Conservation (phyloP, 805 yeast genomes). For the Cyberlindnera xishuangbannaensis region DNA sequence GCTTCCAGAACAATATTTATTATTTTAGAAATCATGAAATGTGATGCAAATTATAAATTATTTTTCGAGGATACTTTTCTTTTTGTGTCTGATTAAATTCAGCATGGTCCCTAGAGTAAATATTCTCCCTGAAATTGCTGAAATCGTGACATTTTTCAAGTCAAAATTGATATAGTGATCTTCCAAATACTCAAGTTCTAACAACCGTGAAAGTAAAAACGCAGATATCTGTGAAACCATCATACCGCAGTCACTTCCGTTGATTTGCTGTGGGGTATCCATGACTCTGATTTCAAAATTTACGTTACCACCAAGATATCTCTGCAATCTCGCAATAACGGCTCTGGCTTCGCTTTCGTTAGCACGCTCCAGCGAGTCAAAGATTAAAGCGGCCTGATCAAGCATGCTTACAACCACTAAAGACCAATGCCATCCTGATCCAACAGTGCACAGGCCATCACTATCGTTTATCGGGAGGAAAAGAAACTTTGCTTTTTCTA, state of each 20-base stretch:
- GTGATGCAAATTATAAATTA: too few relatives aligned
- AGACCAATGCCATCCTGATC: slow-evolving; percentile 78
- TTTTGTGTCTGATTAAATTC: slow-evolving; percentile 24
- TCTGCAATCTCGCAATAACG: slow-evolving; percentile 20
- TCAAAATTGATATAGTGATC: slow-evolving; percentile 33
- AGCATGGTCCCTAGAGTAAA: slow-evolving; percentile 34
- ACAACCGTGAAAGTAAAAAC: slow-evolving; percentile 28
- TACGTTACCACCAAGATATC: slow-evolving; percentile 13
- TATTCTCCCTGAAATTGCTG: slow-evolving; percentile 44
- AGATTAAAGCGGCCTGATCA: slow-evolving; percentile 44
- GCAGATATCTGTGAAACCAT: slow-evolving; percentile 31
- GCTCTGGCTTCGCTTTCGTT: slow-evolving; percentile 20
- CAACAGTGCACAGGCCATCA: slow-evolving; percentile 50
- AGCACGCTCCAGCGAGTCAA: slow-evolving; percentile 44
- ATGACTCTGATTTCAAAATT: slow-evolving; percentile 21
- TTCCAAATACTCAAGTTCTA: slow-evolving; percentile 23
- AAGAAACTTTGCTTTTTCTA: slow-evolving; percentile 41
- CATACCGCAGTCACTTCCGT: slow-evolving; percentile 63
- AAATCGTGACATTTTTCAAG: slow-evolving; percentile 35
- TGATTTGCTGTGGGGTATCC: slow-evolving; percentile 51
- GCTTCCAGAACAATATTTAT: too few relatives aligned
- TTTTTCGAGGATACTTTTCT: too few relatives aligned
- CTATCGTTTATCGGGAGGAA: slow-evolving; percentile 68
- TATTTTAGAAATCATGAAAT: too few relatives aligned
- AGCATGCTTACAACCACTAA: slow-evolving; percentile 46